A percentile compares a stretch with the other conserved stretches of the same genome.
phyloP scores from a whole-genome alignment of 2,329 filamentous ascomycete species.

The Colletotrichum gloeosporioides region DNA sequence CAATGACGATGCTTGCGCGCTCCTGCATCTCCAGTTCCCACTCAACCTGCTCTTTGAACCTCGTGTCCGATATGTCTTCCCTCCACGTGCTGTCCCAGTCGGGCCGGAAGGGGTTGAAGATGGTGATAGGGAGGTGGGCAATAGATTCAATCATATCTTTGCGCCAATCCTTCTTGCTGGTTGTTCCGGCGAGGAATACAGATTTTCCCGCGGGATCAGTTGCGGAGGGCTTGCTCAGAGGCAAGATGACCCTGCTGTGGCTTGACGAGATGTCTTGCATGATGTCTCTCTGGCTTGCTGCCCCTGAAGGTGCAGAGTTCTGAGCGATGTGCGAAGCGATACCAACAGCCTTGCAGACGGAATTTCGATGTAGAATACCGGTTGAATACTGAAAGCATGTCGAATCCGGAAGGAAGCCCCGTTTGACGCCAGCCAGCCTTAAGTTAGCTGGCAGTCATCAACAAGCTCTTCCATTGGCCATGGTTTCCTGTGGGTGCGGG shows the following conservation, averaged over 20 bases:
- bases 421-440: background rate
- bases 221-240: background rate
- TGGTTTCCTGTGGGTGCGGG: background rate
- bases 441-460: background rate
- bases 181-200: conserved; percentile 66
- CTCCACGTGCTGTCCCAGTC: conserved; percentile 62
- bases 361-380: background rate
- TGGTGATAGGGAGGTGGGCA: conserved; percentile 50
- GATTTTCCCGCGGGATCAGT: conserved; percentile 27
- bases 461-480: background rate
- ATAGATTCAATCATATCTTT: conserved; percentile 45
- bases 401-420: background rate
- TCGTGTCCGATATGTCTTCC: conserved; percentile 51
- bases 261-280: background rate
- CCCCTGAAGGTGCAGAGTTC: background rate
- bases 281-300: background rate
- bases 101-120: conserved; percentile 61
- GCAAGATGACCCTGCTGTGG: conserved; percentile 26
- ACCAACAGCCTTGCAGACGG: background rate
- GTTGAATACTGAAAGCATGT: background rate
- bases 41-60: conserved; percentile 58
- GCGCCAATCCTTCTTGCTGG: conserved; percentile 57
- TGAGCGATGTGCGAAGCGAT: background rate
- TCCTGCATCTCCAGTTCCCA: conserved; percentile 68
- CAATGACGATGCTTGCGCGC: conserved; percentile 55